Base-by-base conservation (phyloP, 2,329 filamentous ascomycete species). In the Scytalidium lignicola region DNA sequence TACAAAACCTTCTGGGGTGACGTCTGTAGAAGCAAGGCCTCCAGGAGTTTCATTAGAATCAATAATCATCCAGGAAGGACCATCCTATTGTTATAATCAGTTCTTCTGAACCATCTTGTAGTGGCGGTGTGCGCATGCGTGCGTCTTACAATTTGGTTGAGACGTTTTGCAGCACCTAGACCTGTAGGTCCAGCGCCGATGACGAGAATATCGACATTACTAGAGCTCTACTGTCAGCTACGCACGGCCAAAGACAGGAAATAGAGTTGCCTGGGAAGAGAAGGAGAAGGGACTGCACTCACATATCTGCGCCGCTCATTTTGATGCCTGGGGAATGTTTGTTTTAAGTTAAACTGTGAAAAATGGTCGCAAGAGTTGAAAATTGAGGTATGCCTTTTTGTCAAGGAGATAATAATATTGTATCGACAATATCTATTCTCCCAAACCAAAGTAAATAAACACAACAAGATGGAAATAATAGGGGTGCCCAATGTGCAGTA, bases 151-250 rank as follows among this genome's bases (percentile, higher is more conserved):
- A 96, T 85, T 74, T 99, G 93, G 73, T 97, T 87, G 59, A 99
- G 82, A 69, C 93, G 89, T 80, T 99, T 99, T 63, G 93, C 93
- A 69, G 93, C 93, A 79, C 93, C 93, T 62, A 97, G 83, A 74
- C 93, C 93, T 66, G 93, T 97, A 63, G 93, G 93, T 67, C 93
- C 93, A 74, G 92, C 92, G 67, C 93, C 93, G 76, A 97, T 96
- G 72, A 99, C 85, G 68, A 99, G 89, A 62, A 99, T 87, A 74
- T 99, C 93, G 69, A 97, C 90, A 66, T 90, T 85, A 71, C 90
- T 70, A 13, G 44, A 47, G 62, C 23, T 7, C 29, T 19, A 15
- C 45, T 10, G 15, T 54, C 41, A 54, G 47, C 43, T 47, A 49
- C 22, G 39, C n/a, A 26, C 12, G 21, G 3, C 10, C n/a, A n/a